phyloP scores from a whole-genome alignment of 371 early-diverging fungal species.

The Aphelidium insulamus region DNA sequence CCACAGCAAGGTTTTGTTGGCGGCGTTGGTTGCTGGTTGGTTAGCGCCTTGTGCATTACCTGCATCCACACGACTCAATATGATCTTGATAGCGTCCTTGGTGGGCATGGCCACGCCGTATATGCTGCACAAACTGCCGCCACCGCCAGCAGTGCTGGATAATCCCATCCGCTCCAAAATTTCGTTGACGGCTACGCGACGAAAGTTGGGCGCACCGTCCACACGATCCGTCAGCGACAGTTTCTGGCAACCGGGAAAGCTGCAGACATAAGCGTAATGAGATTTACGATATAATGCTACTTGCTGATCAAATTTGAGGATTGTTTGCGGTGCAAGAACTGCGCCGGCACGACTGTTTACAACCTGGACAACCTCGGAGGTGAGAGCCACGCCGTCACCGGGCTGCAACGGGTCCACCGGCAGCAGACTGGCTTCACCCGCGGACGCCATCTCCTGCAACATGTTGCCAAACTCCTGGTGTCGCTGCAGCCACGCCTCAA shows the following conservation, averaged over 20 bases:
- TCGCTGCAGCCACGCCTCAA: conserved; percentile 29
- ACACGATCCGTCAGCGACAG: conserved; percentile 34
- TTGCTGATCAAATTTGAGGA: conserved; percentile 41
- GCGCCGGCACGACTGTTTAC: conserved; percentile 29
- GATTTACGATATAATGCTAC: too few species aligned
- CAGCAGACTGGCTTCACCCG: conserved; percentile 12
- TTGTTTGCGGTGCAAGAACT: conserved; percentile 35
- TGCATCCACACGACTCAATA: conserved; percentile 19
- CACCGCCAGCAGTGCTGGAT: conserved; percentile 21
- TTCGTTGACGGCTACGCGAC: conserved; percentile 22
- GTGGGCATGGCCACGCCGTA: conserved; percentile 42
- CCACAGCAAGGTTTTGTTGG: conserved; percentile 26
- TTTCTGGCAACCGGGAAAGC: conserved; percentile 47
- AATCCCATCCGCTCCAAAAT: conserved; percentile 16
- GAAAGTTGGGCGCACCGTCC: conserved; percentile 39
- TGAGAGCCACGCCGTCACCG: conserved; percentile 38
- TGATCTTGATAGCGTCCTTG: conserved; percentile 26
- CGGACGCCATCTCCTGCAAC: conserved; percentile 18
- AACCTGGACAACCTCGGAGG: conserved; percentile 32
- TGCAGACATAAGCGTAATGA: too few species aligned
- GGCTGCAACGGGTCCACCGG: conserved; percentile 27
- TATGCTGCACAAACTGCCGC: conserved; percentile 18
- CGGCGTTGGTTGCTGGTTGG: conserved; percentile 5
- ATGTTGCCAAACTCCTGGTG: conserved; percentile 35
- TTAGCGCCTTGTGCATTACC: conserved; percentile 17